Evolutionary conservation across 169 alveolate species (phyloP), one percentile per base, ranked within the genome.

Genomic region (Eimeria acervulina): DNA sequence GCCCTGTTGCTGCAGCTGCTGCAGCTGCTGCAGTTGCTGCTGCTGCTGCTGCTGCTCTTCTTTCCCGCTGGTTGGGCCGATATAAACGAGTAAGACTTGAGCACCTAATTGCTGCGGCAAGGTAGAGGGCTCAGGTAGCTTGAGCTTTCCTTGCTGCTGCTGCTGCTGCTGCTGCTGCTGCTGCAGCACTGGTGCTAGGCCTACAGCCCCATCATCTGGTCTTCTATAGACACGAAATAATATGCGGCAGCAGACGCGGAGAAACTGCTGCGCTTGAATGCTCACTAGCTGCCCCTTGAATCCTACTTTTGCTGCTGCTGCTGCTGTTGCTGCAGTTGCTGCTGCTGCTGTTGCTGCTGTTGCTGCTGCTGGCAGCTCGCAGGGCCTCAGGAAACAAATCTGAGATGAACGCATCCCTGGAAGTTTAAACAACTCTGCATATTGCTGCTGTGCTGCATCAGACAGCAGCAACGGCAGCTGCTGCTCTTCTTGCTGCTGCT

Each of bases 131-230:
- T 66, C 78, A 26, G 78, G 36, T 17, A 66, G 21, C 78, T 66
- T 66, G 5, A 66, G 78, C 78, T 26, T 23, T 66, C 21, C 15
- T 66, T 66, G 78, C 28, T 47, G 55, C 78, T 66, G 28, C 36
- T 66, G 78, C 78, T 23, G 78, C 78, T 26, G 78, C 40, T 26
- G 36, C 36, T 66, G 78, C 78, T 23, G 78, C 78, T 66, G 78
- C 78, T 26, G 36, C 28, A 28, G 40, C 40, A 66, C 78, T 7
- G 78, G 78, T 8, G 78, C 5, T 5, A 66, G 36, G 78, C 78
- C 78, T 26, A 66, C 15, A 66, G 78, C 36, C 5, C 78, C 78
- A 66, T 28, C 78, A 5, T 66, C 78, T 26, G 21, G 5, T 15
- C 78, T 23, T 66, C 7, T 66, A 28, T 8, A 66, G 78, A 66